Evolutionary conservation across 352 stramenopile genomes (phyloP), one percentile per base, ranked within the genome.

Genomic region (Pythium scleroteichum): DNA sequence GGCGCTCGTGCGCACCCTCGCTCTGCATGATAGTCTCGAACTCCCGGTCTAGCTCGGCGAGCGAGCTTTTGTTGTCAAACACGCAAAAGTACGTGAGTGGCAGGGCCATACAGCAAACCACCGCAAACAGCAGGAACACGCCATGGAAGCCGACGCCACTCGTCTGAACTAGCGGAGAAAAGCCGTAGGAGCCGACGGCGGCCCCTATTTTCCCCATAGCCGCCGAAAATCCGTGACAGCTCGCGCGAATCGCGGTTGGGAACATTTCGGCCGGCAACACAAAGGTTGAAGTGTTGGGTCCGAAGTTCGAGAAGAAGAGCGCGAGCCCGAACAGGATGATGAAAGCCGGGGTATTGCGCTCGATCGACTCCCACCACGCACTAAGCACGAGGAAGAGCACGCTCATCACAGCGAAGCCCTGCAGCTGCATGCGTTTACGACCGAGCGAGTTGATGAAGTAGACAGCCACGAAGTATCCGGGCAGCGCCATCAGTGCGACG

Each of bases 201-300:
- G 92, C 90, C 17, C 92, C 90, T 2, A 87, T 64, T 64, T 98
- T 98, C 40, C 90, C 92, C 51, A 70, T 67, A 3, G 87, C 85
- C 10, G 92, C 92, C 8, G 87, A 95, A 59, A 97, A 86, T 13
- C 90, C 90, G 69, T 97, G 87, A 59, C 87, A 95, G 44, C 87
- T 85, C 20, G 82, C 92, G 14, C 90, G 78, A 62, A 96, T 90
- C 39, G 90, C 78, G 9, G 90, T 97, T 6, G 77, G 77, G 58
- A 78, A 84, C 54, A 97, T 90, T 69, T 97, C 91, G 0, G 90
- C 89, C 0, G 90, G 88, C 68, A 97, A 82, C 17, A 97, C 80
- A 32, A 62, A 62, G 16, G 64, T 90, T 77, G 22, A 81, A 73
- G 66, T 94, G 84, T 95, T 95, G 26, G 88, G 87, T 0, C 88